phyloP scores from a whole-genome alignment of 2,329 filamentous ascomycete genomes.

The Graphilbum fragrans region DNA sequence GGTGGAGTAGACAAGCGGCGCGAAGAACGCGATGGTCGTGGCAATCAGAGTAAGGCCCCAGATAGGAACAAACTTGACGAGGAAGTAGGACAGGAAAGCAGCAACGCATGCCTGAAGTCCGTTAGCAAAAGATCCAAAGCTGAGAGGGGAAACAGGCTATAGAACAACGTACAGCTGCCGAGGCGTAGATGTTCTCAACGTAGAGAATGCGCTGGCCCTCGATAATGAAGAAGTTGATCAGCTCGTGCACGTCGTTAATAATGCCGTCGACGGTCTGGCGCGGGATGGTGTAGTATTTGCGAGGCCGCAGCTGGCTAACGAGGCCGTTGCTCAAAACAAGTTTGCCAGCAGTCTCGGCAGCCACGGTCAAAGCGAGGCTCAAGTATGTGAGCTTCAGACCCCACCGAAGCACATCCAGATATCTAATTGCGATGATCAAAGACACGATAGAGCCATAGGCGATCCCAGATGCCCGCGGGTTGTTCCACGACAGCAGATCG shows the following conservation, averaged over 20 bases:
- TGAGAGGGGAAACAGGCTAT: conserved; percentile 3
- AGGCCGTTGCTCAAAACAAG: conserved; percentile 48
- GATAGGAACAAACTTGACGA: conserved; percentile 58
- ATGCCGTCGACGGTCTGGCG: conserved; percentile 48
- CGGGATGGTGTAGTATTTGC: conserved; percentile 54
- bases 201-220: conserved; percentile 58
- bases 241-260: conserved; percentile 53
- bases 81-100: conserved; percentile 54
- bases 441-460: conserved; percentile 46
- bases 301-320: conserved; percentile 52
- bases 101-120: conserved; percentile 39
- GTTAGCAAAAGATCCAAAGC: conserved; percentile 2
- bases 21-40: conserved; percentile 47
- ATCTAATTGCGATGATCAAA: conserved; percentile 51
- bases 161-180: conserved; percentile 39
- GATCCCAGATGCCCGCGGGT: conserved; percentile 53
- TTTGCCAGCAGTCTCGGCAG: conserved; percentile 51
- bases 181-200: conserved; percentile 52
- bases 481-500: conserved; percentile 57
- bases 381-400: conserved; percentile 54
- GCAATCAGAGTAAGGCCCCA: conserved; percentile 54
- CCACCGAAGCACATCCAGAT: conserved; percentile 55
- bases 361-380: conserved; percentile 45
- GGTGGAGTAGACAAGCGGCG: conserved; percentile 50
- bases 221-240: conserved; percentile 61